Evolutionary conservation across 1,139 yeast species (phyloP).

Genomic region (Sugiyamaella neomexicana): DNA sequence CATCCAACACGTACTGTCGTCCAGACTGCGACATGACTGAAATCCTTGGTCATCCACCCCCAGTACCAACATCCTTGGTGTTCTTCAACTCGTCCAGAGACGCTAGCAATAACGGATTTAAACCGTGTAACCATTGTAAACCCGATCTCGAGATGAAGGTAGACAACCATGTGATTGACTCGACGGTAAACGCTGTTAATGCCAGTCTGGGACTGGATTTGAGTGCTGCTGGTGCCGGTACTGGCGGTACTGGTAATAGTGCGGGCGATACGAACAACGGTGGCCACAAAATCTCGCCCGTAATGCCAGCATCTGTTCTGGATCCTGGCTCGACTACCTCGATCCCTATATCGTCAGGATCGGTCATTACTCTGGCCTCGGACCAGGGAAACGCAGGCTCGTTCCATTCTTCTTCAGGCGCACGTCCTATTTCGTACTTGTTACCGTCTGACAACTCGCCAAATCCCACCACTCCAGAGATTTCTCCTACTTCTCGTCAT

Average conservation of each 20-base stretch:
- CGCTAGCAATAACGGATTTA: conserved; percentile 50
- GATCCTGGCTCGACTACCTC: conserved; percentile 23
- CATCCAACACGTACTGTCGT: conserved; percentile 48
- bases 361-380: background rate
- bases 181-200: conserved; percentile 61
- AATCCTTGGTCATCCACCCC: conserved; percentile 39
- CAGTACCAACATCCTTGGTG: conserved; percentile 47
- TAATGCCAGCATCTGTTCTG: no score
- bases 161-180: conserved; percentile 54
- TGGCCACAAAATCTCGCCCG: no score
- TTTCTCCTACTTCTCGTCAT: conserved; percentile 21
- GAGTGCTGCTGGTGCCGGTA: conserved; percentile 30
- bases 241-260: background rate
- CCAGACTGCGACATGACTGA: conserved; percentile 65
- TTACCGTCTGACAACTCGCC: conserved; percentile 2
- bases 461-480: conserved; percentile 1
- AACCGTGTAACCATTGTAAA: conserved; percentile 58
- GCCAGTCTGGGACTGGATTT: conserved; percentile 57
- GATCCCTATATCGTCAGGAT: background rate
- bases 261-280: no score
- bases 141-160: conserved; percentile 39
- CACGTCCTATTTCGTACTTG: background rate
- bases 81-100: conserved; percentile 47
- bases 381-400: background rate
- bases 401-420: no score